phyloP scores from a whole-genome alignment of 2,329 filamentous ascomycete genomes.

The Colletotrichum caudatum region DNA sequence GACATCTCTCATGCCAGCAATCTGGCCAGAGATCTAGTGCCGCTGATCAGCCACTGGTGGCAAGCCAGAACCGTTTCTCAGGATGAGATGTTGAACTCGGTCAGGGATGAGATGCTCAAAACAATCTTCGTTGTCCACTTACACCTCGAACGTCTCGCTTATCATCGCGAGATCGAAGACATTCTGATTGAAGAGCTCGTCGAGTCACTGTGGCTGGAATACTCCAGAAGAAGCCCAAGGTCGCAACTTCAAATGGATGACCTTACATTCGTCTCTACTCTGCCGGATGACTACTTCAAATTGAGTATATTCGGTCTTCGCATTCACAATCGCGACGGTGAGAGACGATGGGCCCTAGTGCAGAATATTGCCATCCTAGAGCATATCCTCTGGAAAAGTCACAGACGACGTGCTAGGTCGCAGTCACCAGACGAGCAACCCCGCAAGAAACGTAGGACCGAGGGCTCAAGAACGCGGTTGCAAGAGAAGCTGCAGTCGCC shows the following conservation, averaged over 20 bases:
- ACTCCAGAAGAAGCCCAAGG: slow-evolving; percentile 76
- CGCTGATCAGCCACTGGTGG: slow-evolving; percentile 83
- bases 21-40: slow-evolving; percentile 72
- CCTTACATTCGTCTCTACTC: slow-evolving; percentile 66
- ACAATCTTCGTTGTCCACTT: slow-evolving; percentile 75
- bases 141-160: slow-evolving; percentile 69
- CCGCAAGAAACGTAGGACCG: slow-evolving; percentile 64
- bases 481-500: slow-evolving; percentile 60
- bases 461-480: slow-evolving; percentile 58
- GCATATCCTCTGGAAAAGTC: slow-evolving; percentile 53
- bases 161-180: slow-evolving; percentile 54
- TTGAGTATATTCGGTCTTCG: slow-evolving; percentile 66
- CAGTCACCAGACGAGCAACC: slow-evolving; percentile 57
- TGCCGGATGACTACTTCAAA: slow-evolving; percentile 59
- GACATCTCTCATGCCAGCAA: slow-evolving; percentile 72
- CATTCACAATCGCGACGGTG: slow-evolving; percentile 64
- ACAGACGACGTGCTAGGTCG: slow-evolving; percentile 46
- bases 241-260: slow-evolving; percentile 85
- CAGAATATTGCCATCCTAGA: slow-evolving; percentile 71
- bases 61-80: slow-evolving; percentile 73
- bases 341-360: slow-evolving; percentile 71
- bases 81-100: slow-evolving; percentile 68
- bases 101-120: slow-evolving; percentile 84
- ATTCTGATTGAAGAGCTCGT: slow-evolving; percentile 72
- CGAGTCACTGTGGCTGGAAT: slow-evolving; percentile 82